Conservation (phyloP, 2,329 filamentous ascomycete species). For the Penicillium sp. region DNA sequence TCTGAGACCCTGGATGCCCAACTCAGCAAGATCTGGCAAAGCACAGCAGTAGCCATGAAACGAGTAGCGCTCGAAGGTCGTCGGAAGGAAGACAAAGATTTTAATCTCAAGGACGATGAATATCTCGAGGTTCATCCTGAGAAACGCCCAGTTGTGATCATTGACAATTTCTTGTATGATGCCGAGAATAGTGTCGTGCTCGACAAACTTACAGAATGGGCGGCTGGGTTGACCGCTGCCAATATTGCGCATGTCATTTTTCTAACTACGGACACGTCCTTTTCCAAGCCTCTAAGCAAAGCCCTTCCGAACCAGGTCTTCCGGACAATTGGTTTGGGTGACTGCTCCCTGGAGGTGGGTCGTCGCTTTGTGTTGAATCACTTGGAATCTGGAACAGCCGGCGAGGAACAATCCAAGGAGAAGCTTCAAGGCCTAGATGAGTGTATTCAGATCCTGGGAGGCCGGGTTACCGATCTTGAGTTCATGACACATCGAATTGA, state of each 20-base stretch:
- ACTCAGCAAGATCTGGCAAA: constrained; percentile 84
- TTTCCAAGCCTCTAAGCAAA: constrained; percentile 82
- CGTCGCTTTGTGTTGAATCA: constrained; percentile 89
- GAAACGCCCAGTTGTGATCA: constrained; percentile 75
- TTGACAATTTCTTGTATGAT: constrained; percentile 87
- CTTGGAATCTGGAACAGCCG: constrained; percentile 54
- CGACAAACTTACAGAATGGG: constrained; percentile 86
- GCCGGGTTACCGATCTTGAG: constrained; percentile 92
- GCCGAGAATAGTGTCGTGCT: constrained; percentile 66
- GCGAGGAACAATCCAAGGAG: constrained; percentile 33
- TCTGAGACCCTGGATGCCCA: constrained; percentile 90
- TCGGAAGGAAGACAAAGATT: constrained; percentile 72
- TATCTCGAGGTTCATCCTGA: constrained; percentile 90
- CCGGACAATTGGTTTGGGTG: constrained; percentile 79
- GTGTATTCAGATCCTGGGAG: constrained; percentile 80
- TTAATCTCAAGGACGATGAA: constrained; percentile 73
- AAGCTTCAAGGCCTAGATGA: constrained; percentile 74
- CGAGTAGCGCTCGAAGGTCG: constrained; percentile 71
- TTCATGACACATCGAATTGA: constrained; percentile 89
- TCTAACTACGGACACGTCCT: constrained; percentile 84
- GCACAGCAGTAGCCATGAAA: constrained; percentile 76
- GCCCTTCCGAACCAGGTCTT: constrained; percentile 90
- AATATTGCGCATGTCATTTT: constrained; percentile 95
- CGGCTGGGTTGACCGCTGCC: constrained; percentile 77
- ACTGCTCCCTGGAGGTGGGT: constrained; percentile 81